Conservation (phyloP, 2,329 filamentous ascomycete genomes). For the Pseudogymnoascus sp. region DNA sequence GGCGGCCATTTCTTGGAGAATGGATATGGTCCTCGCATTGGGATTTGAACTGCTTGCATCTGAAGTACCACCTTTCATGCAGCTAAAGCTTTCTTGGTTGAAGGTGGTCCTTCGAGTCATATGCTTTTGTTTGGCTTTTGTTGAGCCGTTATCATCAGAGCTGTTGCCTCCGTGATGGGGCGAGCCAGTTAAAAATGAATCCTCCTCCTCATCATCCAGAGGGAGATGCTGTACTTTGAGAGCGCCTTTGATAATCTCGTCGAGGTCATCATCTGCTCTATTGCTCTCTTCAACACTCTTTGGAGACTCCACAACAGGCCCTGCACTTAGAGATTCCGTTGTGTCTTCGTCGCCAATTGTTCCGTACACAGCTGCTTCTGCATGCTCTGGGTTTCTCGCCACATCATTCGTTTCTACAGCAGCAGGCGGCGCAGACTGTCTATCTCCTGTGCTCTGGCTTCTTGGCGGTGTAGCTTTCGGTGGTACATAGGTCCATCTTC, state of each 20-base stretch:
- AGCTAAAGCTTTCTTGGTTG: conserved; percentile 44
- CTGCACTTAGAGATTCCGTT: neutral
- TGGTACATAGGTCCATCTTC: conserved; percentile 34
- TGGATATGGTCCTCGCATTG: conserved; percentile 66
- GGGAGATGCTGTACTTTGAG: conserved; percentile 53
- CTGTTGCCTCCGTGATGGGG: conserved; percentile 13
- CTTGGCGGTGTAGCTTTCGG: conserved; percentile 33
- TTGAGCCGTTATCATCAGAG: neutral
- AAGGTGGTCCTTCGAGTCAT: conserved; percentile 10
- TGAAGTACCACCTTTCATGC: conserved; percentile 44
- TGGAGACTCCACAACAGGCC: neutral
- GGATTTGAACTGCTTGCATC: conserved; percentile 45
- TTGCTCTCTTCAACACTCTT: neutral
- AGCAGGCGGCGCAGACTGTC: neutral
- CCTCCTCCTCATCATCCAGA: conserved; percentile 43
- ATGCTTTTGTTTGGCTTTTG: neutral
- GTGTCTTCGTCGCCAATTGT: conserved; percentile 1
- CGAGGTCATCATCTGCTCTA: conserved; percentile 45
- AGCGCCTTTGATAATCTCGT: conserved; percentile 56
- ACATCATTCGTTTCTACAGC: neutral
- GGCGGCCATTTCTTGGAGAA: conserved; percentile 69
- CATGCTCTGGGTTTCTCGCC: neutral
- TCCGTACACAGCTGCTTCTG: neutral
- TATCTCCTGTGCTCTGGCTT: conserved; percentile 18
- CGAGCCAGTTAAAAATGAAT: conserved; percentile 18